A percentile compares a stretch with the other conserved stretches of the same genome.
Evolutionary conservation across 768 basidiomycete species (phyloP).

Genomic region (Tylopilus cervinicoccineus): DNA sequence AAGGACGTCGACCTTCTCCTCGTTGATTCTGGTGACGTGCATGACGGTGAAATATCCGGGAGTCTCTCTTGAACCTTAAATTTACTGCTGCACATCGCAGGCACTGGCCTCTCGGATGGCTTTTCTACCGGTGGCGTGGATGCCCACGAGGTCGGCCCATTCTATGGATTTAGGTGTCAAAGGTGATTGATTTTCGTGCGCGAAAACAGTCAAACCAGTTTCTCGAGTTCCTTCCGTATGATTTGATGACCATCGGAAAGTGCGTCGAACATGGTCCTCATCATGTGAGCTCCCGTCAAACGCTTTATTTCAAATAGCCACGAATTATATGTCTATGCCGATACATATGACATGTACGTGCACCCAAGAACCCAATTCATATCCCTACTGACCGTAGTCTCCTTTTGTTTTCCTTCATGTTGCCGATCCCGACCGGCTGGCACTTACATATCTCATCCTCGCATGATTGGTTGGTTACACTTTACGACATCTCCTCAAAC

Average conservation of each 20-base stretch:
- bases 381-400: conserved; percentile 2
- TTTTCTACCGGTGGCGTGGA: conserved; percentile 67
- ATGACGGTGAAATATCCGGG: conserved; percentile 45
- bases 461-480: not conserved
- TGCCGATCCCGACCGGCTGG: not conserved
- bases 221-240: conserved; percentile 70
- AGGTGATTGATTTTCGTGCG: not conserved
- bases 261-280: conserved; percentile 31
- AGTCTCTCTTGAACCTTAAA: not conserved
- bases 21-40: conserved; percentile 77
- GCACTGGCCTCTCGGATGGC: conserved; percentile 79
- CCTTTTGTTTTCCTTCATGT: not conserved
- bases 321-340: conserved; percentile 72
- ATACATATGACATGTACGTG: conserved; percentile 61
- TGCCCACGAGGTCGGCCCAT: conserved; percentile 57
- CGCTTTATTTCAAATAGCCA: conserved; percentile 55
- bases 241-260: conserved; percentile 84
- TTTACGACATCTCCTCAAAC: not conserved
- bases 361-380: not conserved
- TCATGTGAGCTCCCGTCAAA: not conserved
- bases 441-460: not conserved
- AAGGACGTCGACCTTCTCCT: conserved; percentile 80
- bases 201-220: conserved; percentile 62
- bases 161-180: not conserved
- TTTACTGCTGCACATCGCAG: conserved; percentile 30